These are phyloP conservation scores for Gynostemma pentaphyllum DNA, from an alignment of 306 rosid species.

Conservation along the genomic window DNA sequence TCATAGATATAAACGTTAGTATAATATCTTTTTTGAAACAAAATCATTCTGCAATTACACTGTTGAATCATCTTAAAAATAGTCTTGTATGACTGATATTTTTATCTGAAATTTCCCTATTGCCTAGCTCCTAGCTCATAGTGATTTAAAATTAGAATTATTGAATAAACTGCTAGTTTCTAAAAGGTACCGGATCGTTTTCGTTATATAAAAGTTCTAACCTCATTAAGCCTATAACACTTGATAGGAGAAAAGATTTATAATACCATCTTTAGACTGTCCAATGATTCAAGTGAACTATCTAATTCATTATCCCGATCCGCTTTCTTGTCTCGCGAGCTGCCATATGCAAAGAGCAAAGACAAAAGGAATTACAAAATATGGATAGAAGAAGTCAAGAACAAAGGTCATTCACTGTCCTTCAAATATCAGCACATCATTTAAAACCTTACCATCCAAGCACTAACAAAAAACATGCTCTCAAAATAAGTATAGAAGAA, in stretches of 20 bases:
- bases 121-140: background rate
- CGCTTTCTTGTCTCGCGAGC: conserved; percentile 51
- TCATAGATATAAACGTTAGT: background rate
- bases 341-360: conserved; percentile 29
- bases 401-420: conserved; percentile 4
- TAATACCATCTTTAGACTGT: conserved; percentile 48
- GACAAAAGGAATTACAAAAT: conserved; percentile 6
- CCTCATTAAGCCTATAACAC: background rate
- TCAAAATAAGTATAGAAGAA: background rate
- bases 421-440: background rate
- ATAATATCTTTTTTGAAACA: background rate
- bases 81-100: background rate
- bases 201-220: background rate
- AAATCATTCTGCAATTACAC: background rate
- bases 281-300: conserved; percentile 28
- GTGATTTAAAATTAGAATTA: too few species aligned
- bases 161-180: background rate
- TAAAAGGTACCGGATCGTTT: background rate
- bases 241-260: background rate
- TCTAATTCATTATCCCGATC: conserved; percentile 26
- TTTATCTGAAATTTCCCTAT: background rate
- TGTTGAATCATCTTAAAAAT: background rate
- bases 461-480: background rate
- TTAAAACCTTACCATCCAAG: background rate
- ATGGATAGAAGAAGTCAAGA: conserved; percentile 11